Conservation (phyloP, 495 filamentous ascomycete species). For the Talaromyces ruber region DNA sequence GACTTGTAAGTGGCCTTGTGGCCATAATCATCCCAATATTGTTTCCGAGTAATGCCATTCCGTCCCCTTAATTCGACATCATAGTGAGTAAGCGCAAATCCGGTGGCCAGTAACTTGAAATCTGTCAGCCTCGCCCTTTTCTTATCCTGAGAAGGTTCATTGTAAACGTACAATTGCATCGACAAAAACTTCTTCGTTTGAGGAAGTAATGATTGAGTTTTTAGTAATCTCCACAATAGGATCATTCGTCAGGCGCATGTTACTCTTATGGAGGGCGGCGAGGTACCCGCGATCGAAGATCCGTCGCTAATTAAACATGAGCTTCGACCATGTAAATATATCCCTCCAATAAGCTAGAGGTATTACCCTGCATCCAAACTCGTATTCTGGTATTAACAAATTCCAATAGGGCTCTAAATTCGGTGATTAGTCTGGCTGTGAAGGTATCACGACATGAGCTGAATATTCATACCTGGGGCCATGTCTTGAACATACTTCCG, state of each 20-base stretch:
- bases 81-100: conserved; percentile 9
- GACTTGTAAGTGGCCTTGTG: conserved; percentile 14
- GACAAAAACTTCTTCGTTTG: conserved; percentile 4
- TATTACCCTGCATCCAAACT: conserved; percentile 2
- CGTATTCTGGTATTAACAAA: neutral
- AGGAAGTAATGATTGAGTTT: conserved; percentile 9
- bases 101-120: conserved; percentile 8
- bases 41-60: conserved; percentile 5
- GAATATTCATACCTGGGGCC: neutral
- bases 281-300: conserved; percentile 16
- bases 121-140: neutral
- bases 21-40: conserved; percentile 5
- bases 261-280: conserved; percentile 10
- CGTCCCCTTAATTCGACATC: conserved; percentile 7
- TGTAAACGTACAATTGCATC: conserved; percentile 11
- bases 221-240: conserved; percentile 6
- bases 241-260: conserved; percentile 11
- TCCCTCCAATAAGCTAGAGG: neutral
- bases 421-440: neutral
- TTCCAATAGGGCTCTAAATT: neutral
- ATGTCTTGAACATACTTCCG: neutral
- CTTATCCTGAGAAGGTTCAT: neutral
- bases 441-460: neutral
- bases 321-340: neutral
- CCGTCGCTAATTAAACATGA: conserved; percentile 6